phyloP scores from a whole-genome alignment of 208 protist species.

The Leptomonas pyrrhocoris region DNA sequence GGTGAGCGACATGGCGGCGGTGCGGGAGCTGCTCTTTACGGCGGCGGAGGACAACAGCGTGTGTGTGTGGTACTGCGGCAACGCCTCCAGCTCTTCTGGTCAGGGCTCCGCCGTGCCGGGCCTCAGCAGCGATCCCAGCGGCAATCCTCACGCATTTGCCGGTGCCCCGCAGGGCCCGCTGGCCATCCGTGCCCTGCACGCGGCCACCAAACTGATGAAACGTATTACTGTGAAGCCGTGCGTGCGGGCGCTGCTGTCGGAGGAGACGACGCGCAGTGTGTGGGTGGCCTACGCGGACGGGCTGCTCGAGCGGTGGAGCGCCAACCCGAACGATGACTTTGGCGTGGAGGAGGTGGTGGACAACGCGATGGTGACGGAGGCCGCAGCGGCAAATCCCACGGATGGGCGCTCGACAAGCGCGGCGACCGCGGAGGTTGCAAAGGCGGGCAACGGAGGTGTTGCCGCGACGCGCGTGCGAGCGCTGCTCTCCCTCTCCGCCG shows the following conservation, averaged over 20 bases:
- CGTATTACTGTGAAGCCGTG: constrained; percentile 55
- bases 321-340: constrained; percentile 85
- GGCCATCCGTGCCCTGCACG: neutral
- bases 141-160: neutral
- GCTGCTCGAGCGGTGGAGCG: constrained; percentile 84
- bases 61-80: constrained; percentile 63
- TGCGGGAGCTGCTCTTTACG: constrained; percentile 78
- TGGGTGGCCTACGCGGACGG: constrained; percentile 84
- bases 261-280: constrained; percentile 59
- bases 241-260: constrained; percentile 61
- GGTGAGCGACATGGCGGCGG: constrained; percentile 66
- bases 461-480: constrained; percentile 25
- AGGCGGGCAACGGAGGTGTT: neutral
- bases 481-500: constrained; percentile 51
- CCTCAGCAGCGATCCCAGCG: neutral
- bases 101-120: neutral
- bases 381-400: neutral
- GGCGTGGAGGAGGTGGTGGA: constrained; percentile 79
- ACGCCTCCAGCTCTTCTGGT: neutral
- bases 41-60: constrained; percentile 73
- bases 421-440: neutral
- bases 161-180: neutral
- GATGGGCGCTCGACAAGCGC: neutral
- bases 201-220: constrained; percentile 42
- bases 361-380: constrained; percentile 32